phyloP scores from a whole-genome alignment of 116 monocot genomes.

The Posidonia oceanica region DNA sequence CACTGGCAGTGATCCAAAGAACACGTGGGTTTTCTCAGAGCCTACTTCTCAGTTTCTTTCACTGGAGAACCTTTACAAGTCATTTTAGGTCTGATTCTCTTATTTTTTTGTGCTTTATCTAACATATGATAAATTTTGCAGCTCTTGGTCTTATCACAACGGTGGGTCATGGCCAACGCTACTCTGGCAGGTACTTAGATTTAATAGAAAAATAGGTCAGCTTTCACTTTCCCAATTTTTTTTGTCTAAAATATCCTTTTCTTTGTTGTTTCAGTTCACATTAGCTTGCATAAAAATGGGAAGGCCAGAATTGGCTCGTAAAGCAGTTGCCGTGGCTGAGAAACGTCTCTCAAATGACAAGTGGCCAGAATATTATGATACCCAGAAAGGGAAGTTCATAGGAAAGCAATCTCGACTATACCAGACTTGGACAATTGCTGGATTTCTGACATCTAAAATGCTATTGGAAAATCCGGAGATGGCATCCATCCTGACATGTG shows the following conservation, averaged over 20 bases:
- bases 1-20: conserved; percentile 80
- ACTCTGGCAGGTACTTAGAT: conserved; percentile 67
- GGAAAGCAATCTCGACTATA: conserved; percentile 61
- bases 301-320: conserved; percentile 58
- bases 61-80: background rate
- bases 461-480: conserved; percentile 53
- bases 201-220: background rate
- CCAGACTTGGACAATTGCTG: conserved; percentile 73
- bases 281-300: conserved; percentile 87
- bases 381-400: conserved; percentile 44
- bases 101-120: background rate
- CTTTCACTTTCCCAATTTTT: background rate
- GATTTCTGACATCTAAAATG: conserved; percentile 55
- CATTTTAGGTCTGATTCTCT: background rate
- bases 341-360: conserved; percentile 45
- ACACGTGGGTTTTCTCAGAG: conserved; percentile 36
- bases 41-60: background rate
- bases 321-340: conserved; percentile 55
- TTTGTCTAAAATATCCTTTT: background rate
- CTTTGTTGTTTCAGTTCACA: conserved; percentile 43
- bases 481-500: conserved; percentile 53
- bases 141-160: conserved; percentile 86
- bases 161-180: conserved; percentile 90
- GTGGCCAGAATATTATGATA: conserved; percentile 80
- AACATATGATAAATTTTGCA: conserved; percentile 27